Evolutionary conservation across 75 land plant species (phyloP), one percentile per base, ranked within the genome.

Genomic region (Larix kaempferi): DNA sequence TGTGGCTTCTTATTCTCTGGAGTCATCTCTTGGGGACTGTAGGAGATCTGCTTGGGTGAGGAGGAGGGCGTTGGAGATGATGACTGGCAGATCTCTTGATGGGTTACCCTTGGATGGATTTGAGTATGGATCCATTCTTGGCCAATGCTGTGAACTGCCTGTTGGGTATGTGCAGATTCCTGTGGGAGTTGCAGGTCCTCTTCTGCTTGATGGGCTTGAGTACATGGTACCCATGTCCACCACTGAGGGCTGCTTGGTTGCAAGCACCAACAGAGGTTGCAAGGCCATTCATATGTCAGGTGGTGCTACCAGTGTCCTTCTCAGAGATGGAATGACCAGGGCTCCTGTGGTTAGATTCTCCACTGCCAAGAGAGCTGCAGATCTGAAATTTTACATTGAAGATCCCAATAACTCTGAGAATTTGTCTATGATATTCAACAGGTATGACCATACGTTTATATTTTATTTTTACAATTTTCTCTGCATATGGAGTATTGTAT

Each of bases 61-160:
- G 56, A 63, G 86, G 6, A 83, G 81, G 57, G 93, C 93, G 3
- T 55, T 91, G 66, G 78, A 88, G 85, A 71, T 83, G 71, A 71
- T 56, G 5, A 85, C 93, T 10, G 85, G 87, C 33, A 84, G 83
- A 41, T 82, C 89, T 16, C 71, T 93, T 54, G 83, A 85, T 16
- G 93, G 91, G 27, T 76, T 93, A 65, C 94, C 94, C n/a, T 25
- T 91, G 8, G 87, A 85, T 5, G 93, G 93, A 14, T 86, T 93
- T 74, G 86, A 93, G 33, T 93, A 93, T 75, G 76, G 72, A 33
- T 82, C 87, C 13, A 85, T 93, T 33, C 67, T 89, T 4, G 96
- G 96, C 39, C 91, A 89, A 73, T 93, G 96, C 83, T 93, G 96
- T 65, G 96, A 93, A 80, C 81, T 93, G 91, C 90, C 91, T 37